Evolutionary conservation across 2,329 filamentous ascomycete species (phyloP), one percentile per base, ranked within the genome.

Genomic region (Sordariomycetes sp.): DNA sequence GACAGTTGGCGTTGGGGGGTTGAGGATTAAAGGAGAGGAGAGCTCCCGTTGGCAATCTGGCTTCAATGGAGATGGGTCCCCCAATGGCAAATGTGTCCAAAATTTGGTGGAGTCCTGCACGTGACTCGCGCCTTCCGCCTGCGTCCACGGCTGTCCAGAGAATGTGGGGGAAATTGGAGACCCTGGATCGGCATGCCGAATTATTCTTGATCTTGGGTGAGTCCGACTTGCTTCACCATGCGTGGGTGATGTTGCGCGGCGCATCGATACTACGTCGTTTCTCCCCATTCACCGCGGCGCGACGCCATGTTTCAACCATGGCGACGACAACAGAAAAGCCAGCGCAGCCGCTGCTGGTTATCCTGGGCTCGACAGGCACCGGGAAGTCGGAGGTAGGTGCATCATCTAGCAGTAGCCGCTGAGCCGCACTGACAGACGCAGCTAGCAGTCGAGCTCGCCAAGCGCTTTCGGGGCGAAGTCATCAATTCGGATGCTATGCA

Each of bases 401-500:
- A 30, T 17, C 6, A 33, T n/a, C 3, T 30, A 5, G 11, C 15
- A 17, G 14, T n/a, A 14, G 7, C 15, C 6, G 21, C 27, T 20
- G 14, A 33, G 30, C 21, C 3, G 18, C 27, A 5, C n/a, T n/a
- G n/a, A n/a, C n/a, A n/a, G n/a, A n/a, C n/a, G 6, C 41, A 94
- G 87, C 73, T 95, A 44, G 92, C 92, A 8, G 82, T 98, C 26
- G 86, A 94, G 42, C 63, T 98, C 33, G 92, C 93, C 1, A 70
- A 70, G 27, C 75, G 72, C 16, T 88, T 87, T 59, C 80, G 92
- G 56, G 92, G 93, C 51, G 92, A 98, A 58, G 75, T 98, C 34
- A 87, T 98, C 61, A 98, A 98, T 53, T 86, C 86, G 30, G 92
- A 98, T 66, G 92, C 92, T 25, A 94, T 98, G 87, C 92, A 98